These are phyloP conservation scores for Ogataea paraovalis DNA, from an alignment of 805 yeast genomes.

Conservation along the genomic window DNA sequence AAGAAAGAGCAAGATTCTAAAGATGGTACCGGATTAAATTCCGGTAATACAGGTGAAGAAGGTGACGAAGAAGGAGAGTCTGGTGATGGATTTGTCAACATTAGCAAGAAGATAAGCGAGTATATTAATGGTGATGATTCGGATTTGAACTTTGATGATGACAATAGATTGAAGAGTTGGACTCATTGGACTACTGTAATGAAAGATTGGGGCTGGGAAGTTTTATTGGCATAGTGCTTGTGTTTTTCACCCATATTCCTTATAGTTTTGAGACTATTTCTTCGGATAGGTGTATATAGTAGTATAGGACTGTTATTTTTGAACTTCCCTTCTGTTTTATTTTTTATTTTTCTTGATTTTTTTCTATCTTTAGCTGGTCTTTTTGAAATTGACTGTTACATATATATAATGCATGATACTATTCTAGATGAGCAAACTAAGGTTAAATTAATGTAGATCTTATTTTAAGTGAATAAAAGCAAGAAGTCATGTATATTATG, in stretches of 20 bases:
- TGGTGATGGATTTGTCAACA: conserved; percentile 21
- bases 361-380: too few species aligned
- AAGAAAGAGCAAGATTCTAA: conserved; percentile 18
- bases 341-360: too few species aligned
- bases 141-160: conserved; percentile 29
- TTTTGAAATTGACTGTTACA: too few species aligned
- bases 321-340: too few species aligned
- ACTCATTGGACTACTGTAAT: conserved; percentile 67
- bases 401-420: too few species aligned
- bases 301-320: too few species aligned
- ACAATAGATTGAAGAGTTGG: conserved; percentile 42
- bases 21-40: conserved; percentile 9
- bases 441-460: too few species aligned
- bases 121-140: conserved; percentile 41
- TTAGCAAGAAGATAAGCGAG: conserved; percentile 23
- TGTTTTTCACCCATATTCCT: not conserved
- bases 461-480: too few species aligned
- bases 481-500: not conserved
- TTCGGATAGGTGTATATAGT: too few species aligned
- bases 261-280: too few species aligned
- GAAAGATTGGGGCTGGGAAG: conserved; percentile 79
- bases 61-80: conserved; percentile 7
- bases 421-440: too few species aligned
- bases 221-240: conserved; percentile 43
- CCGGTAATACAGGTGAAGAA: conserved; percentile 3